phyloP scores from a whole-genome alignment of 768 basidiomycete species.

The Tephrocybe sp. region DNA sequence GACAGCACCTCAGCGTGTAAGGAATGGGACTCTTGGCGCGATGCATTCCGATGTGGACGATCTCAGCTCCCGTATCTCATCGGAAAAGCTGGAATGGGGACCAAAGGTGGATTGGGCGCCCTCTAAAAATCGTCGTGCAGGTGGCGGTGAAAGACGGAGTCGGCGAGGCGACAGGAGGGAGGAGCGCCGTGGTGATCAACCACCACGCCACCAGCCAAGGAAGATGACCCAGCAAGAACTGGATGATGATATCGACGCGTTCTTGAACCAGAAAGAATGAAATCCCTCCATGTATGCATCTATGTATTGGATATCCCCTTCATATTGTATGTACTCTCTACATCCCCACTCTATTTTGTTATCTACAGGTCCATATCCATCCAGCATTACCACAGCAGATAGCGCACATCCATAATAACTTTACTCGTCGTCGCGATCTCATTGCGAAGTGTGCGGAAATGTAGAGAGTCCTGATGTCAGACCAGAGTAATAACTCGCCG shows the following conservation, averaged over 20 bases:
- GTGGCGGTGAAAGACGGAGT: conserved; percentile 18
- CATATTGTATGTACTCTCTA: conserved; percentile 9
- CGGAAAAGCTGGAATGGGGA: conserved; percentile 19
- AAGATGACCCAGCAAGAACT: conserved; percentile 71
- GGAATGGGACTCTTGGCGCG: conserved; percentile 21
- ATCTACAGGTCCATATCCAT: background rate
- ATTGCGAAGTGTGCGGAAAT: background rate
- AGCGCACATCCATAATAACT: background rate
- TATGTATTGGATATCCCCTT: background rate
- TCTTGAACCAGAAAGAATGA: conserved; percentile 50
- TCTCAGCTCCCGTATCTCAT: conserved; percentile 15
- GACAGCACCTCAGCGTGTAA: conserved; percentile 41
- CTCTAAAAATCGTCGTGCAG: conserved; percentile 8
- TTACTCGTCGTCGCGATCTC: background rate
- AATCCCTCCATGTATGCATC: no score
- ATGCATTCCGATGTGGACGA: conserved; percentile 21
- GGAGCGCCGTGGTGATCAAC: conserved; percentile 27
- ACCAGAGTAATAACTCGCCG: no score
- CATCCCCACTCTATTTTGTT: background rate
- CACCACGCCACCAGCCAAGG: conserved; percentile 38
- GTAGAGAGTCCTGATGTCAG: no score
- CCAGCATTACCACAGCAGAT: background rate
- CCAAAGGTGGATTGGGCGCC: conserved; percentile 15
- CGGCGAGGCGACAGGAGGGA: conserved; percentile 19
- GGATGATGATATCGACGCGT: conserved; percentile 81